A percentile compares a stretch with the other conserved stretches of the same genome.
Conservation (phyloP, 345 rosid genomes). For the Trapa bicornis region DNA sequence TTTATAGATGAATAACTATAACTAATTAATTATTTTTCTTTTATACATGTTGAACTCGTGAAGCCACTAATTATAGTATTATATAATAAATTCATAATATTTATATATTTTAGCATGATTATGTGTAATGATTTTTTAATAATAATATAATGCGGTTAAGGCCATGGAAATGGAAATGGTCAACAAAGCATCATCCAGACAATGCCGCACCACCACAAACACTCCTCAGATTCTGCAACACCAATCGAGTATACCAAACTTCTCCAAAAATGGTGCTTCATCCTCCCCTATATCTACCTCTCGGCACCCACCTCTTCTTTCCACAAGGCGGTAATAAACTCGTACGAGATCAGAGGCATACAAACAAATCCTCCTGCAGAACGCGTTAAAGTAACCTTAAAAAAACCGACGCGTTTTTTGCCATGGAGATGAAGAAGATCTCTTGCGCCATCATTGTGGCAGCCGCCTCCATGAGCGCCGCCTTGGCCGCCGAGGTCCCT, state of each 20-base stretch:
- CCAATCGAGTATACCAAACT: slow-evolving; percentile 1
- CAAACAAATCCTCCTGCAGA: slow-evolving; percentile 6
- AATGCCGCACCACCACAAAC: neutral
- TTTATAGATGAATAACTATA: too few species aligned
- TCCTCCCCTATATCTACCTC: slow-evolving; percentile 9
- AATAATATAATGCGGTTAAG: too few species aligned
- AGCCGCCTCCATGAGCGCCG: slow-evolving; percentile 46
- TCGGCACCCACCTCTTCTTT: neutral
- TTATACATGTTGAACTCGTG: too few species aligned
- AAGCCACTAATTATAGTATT: too few species aligned
- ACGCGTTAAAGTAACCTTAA: neutral
- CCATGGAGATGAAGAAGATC: slow-evolving; percentile 68
- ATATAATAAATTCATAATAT: too few species aligned
- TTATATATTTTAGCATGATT: too few species aligned
- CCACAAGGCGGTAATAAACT: slow-evolving; percentile 20
- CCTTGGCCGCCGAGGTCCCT: slow-evolving; percentile 29
- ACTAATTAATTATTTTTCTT: too few species aligned
- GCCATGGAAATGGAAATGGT: neutral
- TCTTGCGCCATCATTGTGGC: slow-evolving; percentile 35
- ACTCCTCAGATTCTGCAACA: slow-evolving; percentile 12
- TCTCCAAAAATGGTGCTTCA: slow-evolving; percentile 12
- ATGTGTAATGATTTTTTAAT: too few species aligned
- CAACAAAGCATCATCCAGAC: neutral
- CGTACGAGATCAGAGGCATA: neutral
- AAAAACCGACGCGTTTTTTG: neutral